These are phyloP conservation scores for Tieghemostelium lacteum DNA, from an alignment of 78 protist genomes.

Conservation along the genomic window DNA sequence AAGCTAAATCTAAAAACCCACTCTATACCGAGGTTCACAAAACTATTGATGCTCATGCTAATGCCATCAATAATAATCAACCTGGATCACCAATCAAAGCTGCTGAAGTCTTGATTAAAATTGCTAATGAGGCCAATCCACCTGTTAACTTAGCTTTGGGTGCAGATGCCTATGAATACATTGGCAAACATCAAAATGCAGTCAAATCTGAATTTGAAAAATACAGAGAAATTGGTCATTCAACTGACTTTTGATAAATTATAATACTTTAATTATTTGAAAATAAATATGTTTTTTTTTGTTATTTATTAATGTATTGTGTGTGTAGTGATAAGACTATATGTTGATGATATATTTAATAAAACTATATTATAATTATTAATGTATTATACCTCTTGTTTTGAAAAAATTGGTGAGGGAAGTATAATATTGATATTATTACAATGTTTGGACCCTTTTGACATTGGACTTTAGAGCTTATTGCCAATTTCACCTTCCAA, in stretches of 20 bases:
- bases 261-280: too few relatives aligned
- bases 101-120: background rate
- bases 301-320: too few relatives aligned
- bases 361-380: too few relatives aligned
- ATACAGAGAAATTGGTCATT: background rate
- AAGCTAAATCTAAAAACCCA: background rate
- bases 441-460: too few relatives aligned
- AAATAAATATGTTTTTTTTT: too few relatives aligned
- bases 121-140: slow-evolving; percentile 5
- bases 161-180: background rate
- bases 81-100: slow-evolving; percentile 42
- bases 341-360: too few relatives aligned
- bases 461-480: too few relatives aligned
- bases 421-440: too few relatives aligned
- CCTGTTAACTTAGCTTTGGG: background rate
- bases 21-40: slow-evolving; percentile 4
- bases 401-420: too few relatives aligned
- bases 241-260: background rate
- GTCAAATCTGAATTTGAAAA: background rate
- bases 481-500: slow-evolving; percentile 39
- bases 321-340: too few relatives aligned
- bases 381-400: too few relatives aligned
- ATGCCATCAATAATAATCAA: slow-evolving; percentile 15
- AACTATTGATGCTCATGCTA: background rate
- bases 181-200: background rate